These are phyloP conservation scores for Fusarium robinianum DNA, from an alignment of 2,329 filamentous ascomycete species.

Conservation along the genomic window DNA sequence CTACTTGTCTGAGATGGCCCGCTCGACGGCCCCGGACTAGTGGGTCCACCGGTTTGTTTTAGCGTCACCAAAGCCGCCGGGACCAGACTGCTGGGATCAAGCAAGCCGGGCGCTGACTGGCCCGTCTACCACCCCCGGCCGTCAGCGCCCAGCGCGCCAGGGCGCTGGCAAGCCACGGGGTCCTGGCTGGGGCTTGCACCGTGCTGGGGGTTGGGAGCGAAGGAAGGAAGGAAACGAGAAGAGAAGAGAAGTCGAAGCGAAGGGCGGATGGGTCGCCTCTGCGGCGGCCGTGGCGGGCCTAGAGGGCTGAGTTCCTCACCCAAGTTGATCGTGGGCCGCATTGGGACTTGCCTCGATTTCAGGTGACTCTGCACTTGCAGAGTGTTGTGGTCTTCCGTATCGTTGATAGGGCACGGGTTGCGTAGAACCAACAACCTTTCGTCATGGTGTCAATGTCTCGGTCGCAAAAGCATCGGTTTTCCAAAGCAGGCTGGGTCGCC, in stretches of 20 bases:
- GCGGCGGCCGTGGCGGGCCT: conserved; percentile 14
- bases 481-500: conserved; percentile 1
- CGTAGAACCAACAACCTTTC: conserved; percentile 16
- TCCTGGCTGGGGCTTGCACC: conserved; percentile 12
- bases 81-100: conserved; percentile 42
- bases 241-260: too few relatives aligned
- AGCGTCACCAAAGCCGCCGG: conserved; percentile 39
- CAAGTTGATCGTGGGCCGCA: conserved; percentile 3
- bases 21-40: conserved; percentile 26
- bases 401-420: conserved; percentile 3
- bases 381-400: conserved; percentile 1
- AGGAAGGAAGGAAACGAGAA: conserved; percentile 3
- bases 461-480: background rate
- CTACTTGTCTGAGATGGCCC: conserved; percentile 21
- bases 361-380: conserved; percentile 3
- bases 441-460: background rate
- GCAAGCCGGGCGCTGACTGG: conserved; percentile 30
- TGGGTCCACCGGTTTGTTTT: conserved; percentile 37
- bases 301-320: conserved; percentile 15
- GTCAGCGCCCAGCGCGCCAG: conserved; percentile 14
- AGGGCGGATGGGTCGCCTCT: conserved; percentile 16
- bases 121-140: conserved; percentile 15
- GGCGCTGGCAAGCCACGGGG: conserved; percentile 19
- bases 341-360: conserved; percentile 12
- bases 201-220: conserved; percentile 4